A percentile compares a stretch with the other conserved stretches of the same genome.
These are phyloP conservation scores for Pelargonium cotyledonis DNA, from an alignment of 441 rosid genomes.

Conservation along the genomic window DNA sequence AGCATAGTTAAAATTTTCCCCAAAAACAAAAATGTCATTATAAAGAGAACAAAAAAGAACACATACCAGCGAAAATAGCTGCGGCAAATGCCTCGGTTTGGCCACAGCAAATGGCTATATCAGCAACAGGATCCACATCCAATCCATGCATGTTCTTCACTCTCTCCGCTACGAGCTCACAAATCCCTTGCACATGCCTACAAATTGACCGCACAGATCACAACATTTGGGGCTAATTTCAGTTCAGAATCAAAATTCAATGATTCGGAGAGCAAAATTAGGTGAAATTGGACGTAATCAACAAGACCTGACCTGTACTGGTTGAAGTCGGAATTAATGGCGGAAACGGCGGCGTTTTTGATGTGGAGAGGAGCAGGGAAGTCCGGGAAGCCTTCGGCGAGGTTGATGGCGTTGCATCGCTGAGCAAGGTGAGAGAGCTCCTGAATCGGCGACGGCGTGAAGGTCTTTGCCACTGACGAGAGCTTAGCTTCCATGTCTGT, in stretches of 20 bases:
- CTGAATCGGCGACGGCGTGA: slow-evolving; percentile 47
- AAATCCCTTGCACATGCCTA: slow-evolving; percentile 63
- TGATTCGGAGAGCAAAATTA: not conserved
- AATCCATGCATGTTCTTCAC: slow-evolving; percentile 37
- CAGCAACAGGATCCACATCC: slow-evolving; percentile 40
- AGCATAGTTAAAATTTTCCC: no score
- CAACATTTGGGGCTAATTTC: slow-evolving; percentile 1
- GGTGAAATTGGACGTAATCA: not conserved
- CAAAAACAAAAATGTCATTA: no score
- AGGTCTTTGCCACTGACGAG: slow-evolving; percentile 38
- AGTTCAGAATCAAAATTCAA: not conserved
- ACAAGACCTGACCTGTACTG: slow-evolving; percentile 39
- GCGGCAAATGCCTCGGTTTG: slow-evolving; percentile 69
- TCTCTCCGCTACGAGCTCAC: slow-evolving; percentile 38
- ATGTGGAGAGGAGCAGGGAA: slow-evolving; percentile 43
- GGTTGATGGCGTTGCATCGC: slow-evolving; percentile 45
- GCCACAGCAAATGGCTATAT: slow-evolving; percentile 57
- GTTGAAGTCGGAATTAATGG: slow-evolving; percentile 52
- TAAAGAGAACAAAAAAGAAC: slow-evolving; percentile 4
- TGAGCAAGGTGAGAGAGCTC: slow-evolving; percentile 51
- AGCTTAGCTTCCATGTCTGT: slow-evolving; percentile 26
- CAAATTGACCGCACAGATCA: not conserved
- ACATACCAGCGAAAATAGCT: slow-evolving; percentile 37
- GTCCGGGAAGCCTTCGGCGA: slow-evolving; percentile 63
- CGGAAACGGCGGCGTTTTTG: slow-evolving; percentile 46